Percentiles rank a stretch among this genome's conserved stretches.
Evolutionary conservation across 495 filamentous ascomycete genomes (phyloP).

Genomic region (Lepidopterella palustris): DNA sequence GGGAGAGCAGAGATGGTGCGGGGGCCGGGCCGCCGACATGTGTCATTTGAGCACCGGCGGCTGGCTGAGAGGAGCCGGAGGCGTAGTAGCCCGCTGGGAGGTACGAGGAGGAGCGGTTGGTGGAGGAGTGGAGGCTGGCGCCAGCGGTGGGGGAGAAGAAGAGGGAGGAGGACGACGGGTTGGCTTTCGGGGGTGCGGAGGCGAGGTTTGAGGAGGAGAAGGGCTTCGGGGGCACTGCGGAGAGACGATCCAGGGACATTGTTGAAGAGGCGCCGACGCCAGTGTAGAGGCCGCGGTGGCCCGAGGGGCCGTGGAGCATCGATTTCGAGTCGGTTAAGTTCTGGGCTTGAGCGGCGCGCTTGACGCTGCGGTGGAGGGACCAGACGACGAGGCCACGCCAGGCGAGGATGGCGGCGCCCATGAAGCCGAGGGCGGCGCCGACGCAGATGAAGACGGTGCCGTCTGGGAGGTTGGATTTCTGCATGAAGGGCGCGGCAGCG

Average conservation of each 20-base stretch:
- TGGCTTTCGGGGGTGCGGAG: conserved; percentile 46
- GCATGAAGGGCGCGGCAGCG: conserved; percentile 85
- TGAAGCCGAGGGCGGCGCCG: conserved; percentile 76
- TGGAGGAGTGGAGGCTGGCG: conserved; percentile 36
- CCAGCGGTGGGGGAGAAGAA: conserved; percentile 95
- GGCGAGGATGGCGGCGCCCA: conserved; percentile 68
- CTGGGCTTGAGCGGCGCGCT: conserved; percentile 67
- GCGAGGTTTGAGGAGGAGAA: conserved; percentile 35
- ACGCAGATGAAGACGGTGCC: conserved; percentile 96
- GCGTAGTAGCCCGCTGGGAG: conserved; percentile 92
- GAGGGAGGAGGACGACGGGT: conserved; percentile 40
- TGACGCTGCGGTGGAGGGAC: conserved; percentile 85
- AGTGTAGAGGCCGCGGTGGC: conserved; percentile 39
- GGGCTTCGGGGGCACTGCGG: conserved; percentile 40
- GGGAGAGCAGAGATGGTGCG: conserved; percentile 38
- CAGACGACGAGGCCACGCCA: conserved; percentile 89
- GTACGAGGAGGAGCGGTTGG: conserved; percentile 61
- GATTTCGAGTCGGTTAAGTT: conserved; percentile 60
- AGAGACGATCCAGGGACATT: conserved; percentile 42
- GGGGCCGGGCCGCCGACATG: conserved; percentile 47
- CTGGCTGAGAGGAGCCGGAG: conserved; percentile 51
- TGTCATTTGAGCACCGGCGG: conserved; percentile 40
- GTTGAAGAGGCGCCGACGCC: conserved; percentile 23
- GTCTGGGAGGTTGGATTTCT: conserved; percentile 81
- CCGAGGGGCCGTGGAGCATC: conserved; percentile 34